A percentile compares a stretch with the other conserved stretches of the same genome.
Evolutionary conservation across 306 rosid species (phyloP).

Genomic region (Parietaria judaica): DNA sequence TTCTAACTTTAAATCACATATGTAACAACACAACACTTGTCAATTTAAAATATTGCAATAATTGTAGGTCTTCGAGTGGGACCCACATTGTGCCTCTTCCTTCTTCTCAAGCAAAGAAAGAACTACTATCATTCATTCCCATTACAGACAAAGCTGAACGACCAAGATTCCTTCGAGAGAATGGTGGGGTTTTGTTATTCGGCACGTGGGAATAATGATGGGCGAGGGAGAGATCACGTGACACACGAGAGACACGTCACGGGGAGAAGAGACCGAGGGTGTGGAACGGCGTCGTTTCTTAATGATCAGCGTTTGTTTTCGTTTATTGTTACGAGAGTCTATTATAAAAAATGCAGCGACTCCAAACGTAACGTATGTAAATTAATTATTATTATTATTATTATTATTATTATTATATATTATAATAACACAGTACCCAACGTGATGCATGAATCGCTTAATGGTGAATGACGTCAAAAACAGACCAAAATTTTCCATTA

Average conservation of each 20-base stretch:
- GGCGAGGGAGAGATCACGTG: slow-evolving; percentile 11
- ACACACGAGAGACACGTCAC: slow-evolving; percentile 26
- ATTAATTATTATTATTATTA: too few relatives aligned
- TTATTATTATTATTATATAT: too few relatives aligned
- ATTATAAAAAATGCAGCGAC: slow-evolving; percentile 4
- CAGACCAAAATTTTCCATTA: not conserved
- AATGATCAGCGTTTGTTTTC: not conserved
- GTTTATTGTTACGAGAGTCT: not conserved
- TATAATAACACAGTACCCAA: not conserved
- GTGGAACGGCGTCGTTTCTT: too few relatives aligned
- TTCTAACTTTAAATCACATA: too few relatives aligned
- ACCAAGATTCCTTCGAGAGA: not conserved
- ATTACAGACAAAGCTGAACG: not conserved
- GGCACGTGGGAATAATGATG: slow-evolving; percentile 29
- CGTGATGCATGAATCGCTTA: slow-evolving; percentile 3
- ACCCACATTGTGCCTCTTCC: slow-evolving; percentile 26
- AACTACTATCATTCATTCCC: not conserved
- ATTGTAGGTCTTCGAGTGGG: slow-evolving; percentile 8
- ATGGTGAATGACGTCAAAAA: slow-evolving; percentile 1
- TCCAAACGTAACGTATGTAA: slow-evolving; percentile 17
- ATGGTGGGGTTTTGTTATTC: slow-evolving; percentile 10
- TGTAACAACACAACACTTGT: too few relatives aligned
- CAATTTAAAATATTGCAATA: too few relatives aligned
- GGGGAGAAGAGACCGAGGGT: not conserved
- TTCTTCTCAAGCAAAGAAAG: slow-evolving; percentile 40